Conservation (phyloP, 2,329 filamentous ascomycete species). For the Peltaster fructicola region DNA sequence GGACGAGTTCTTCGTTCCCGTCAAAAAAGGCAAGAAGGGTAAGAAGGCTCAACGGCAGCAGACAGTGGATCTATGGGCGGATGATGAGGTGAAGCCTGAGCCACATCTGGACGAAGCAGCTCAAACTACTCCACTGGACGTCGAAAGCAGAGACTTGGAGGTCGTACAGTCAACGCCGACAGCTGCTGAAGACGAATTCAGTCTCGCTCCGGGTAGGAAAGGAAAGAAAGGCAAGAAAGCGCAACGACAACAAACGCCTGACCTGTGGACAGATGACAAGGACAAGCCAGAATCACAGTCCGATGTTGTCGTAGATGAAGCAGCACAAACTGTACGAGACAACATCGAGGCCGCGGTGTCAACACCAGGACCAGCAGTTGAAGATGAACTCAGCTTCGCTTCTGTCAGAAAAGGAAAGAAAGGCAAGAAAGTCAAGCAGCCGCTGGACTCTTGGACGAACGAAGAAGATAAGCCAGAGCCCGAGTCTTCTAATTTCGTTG, state of each 20-base stretch:
- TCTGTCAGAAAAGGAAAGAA: slow-evolving; percentile 7
- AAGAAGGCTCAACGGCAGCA: too few species aligned
- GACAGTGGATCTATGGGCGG: too few species aligned
- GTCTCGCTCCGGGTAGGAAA: slow-evolving; percentile 7
- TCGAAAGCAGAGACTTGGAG: too few species aligned
- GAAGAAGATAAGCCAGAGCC: neutral
- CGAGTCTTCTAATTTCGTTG: too few species aligned
- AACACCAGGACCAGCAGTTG: slow-evolving; percentile 6
- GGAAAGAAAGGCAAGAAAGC: slow-evolving; percentile 5
- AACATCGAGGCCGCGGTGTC: too few species aligned
- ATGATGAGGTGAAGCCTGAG: slow-evolving; percentile 1
- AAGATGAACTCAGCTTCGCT: slow-evolving; percentile 7
- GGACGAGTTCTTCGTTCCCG: too few species aligned
- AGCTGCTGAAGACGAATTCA: slow-evolving; percentile 9
- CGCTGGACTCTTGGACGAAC: too few species aligned
- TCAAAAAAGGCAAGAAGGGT: slow-evolving; percentile 8
- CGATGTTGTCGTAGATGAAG: too few species aligned
- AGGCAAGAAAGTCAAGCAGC: slow-evolving; percentile 1
- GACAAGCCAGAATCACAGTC: too few species aligned
- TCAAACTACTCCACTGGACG: neutral
- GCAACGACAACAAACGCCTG: too few species aligned
- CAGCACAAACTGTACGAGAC: neutral
- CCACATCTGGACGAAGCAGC: neutral
- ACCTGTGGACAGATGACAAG: too few species aligned
- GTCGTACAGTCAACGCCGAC: too few species aligned